A percentile compares a stretch with the other conserved stretches of the same genome.
Conservation (phyloP, 2,329 filamentous ascomycete species). For the Coniochaeta sp. region DNA sequence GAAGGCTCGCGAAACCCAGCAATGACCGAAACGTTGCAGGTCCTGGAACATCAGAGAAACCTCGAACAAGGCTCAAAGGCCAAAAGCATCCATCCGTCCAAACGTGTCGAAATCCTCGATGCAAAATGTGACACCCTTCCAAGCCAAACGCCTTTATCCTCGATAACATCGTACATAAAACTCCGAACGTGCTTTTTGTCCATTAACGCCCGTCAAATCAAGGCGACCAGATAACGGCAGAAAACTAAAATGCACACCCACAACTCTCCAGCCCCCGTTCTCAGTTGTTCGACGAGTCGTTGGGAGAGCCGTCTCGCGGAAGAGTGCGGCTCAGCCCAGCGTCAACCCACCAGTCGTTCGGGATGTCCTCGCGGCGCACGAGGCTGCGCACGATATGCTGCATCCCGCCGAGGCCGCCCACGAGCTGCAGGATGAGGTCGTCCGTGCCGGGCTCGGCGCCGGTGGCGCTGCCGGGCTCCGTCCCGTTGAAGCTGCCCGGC, state of each 20-base stretch:
- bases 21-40: background rate
- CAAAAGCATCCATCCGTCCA: background rate
- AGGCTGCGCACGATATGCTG: constrained; percentile 65
- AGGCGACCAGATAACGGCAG: background rate
- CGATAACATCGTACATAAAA: background rate
- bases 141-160: background rate
- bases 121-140: too few relatives aligned
- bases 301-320: constrained; percentile 10
- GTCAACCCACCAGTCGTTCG: constrained; percentile 75
- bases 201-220: background rate
- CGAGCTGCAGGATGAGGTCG: constrained; percentile 23
- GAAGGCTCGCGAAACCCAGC: background rate
- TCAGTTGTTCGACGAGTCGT: background rate
- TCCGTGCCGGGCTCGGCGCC: constrained; percentile 10
- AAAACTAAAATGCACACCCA: background rate
- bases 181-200: background rate
- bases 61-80: background rate
- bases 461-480: background rate
- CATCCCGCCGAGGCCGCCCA: constrained; percentile 49
- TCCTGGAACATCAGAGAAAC: background rate
- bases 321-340: constrained; percentile 58
- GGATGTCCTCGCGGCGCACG: constrained; percentile 64
- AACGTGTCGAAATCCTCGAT: background rate
- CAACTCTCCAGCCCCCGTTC: too few relatives aligned
- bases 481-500: background rate